Evolutionary conservation across 148 eudicot species (phyloP).

Genomic region (Heliosperma pusillum): DNA sequence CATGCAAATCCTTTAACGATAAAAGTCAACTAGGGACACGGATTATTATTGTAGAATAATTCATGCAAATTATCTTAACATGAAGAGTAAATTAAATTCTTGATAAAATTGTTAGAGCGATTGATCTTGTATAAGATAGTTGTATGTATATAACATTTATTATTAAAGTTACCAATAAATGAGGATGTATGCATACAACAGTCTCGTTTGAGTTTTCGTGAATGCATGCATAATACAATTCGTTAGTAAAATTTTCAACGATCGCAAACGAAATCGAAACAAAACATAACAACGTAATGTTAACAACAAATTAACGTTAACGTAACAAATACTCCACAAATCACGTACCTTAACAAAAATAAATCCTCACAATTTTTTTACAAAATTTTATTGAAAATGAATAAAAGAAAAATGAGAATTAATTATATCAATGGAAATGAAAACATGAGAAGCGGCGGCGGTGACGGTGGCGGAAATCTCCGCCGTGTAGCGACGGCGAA

Average conservation of each 20-base stretch:
- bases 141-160: background rate
- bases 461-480: background rate
- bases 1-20: no score
- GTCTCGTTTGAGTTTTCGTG: background rate
- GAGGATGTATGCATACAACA: background rate
- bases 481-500: constrained; percentile 42
- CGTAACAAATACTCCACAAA: background rate
- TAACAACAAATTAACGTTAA: background rate
- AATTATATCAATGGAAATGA: background rate
- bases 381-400: background rate
- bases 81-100: no score
- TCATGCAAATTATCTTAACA: no score
- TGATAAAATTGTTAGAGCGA: no score
- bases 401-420: background rate
- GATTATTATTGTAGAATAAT: no score
- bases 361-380: background rate
- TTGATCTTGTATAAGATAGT: no score
- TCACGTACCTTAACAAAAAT: constrained; percentile 12
- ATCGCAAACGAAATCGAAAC: background rate
- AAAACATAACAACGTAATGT: no score
- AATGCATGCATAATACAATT: background rate
- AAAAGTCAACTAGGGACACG: no score
- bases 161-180: no score
- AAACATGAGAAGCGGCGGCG: background rate
- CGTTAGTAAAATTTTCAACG: background rate